phyloP scores from a whole-genome alignment of 352 stramenopile species.

The Saprolegnia parasitica region DNA sequence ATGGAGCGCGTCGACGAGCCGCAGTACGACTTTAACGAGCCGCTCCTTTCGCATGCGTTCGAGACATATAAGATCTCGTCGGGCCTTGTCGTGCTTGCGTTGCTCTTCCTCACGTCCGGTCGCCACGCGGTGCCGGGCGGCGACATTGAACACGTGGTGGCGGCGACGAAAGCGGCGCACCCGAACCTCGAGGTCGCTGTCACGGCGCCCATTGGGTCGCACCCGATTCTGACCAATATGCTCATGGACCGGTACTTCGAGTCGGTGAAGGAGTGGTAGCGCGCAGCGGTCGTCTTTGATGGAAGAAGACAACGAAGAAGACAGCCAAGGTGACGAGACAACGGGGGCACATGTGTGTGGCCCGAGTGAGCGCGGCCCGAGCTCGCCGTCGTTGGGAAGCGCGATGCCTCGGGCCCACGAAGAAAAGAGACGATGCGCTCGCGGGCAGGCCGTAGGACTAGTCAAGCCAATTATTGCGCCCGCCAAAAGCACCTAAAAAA shows the following conservation, averaged over 20 bases:
- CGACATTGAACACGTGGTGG: slow-evolving; percentile 73
- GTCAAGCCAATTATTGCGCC: no score
- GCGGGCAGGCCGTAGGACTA: neutral
- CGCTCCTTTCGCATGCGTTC: slow-evolving; percentile 57
- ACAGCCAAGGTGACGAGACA: neutral
- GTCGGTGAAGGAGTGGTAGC: slow-evolving; percentile 30
- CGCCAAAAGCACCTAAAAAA: neutral
- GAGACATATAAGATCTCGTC: slow-evolving; percentile 56
- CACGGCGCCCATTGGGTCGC: slow-evolving; percentile 57
- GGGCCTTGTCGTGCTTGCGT: slow-evolving; percentile 58
- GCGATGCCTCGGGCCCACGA: neutral
- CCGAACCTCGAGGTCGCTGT: slow-evolving; percentile 51
- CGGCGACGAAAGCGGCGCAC: slow-evolving; percentile 40
- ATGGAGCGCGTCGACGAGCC: slow-evolving; percentile 72
- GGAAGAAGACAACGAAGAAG: neutral
- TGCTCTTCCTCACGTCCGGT: slow-evolving; percentile 74
- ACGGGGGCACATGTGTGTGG: no score
- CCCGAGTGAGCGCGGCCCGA: neutral
- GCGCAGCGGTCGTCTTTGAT: neutral
- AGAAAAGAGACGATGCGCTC: neutral
- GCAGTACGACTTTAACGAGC: slow-evolving; percentile 80
- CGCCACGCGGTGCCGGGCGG: slow-evolving; percentile 65
- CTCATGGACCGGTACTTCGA: slow-evolving; percentile 58
- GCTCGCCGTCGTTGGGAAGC: neutral
- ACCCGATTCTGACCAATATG: slow-evolving; percentile 57